Evolutionary conservation across 2,329 filamentous ascomycete species (phyloP), one percentile per base, ranked within the genome.

Genomic region (Coccinonectria pachysandricola): DNA sequence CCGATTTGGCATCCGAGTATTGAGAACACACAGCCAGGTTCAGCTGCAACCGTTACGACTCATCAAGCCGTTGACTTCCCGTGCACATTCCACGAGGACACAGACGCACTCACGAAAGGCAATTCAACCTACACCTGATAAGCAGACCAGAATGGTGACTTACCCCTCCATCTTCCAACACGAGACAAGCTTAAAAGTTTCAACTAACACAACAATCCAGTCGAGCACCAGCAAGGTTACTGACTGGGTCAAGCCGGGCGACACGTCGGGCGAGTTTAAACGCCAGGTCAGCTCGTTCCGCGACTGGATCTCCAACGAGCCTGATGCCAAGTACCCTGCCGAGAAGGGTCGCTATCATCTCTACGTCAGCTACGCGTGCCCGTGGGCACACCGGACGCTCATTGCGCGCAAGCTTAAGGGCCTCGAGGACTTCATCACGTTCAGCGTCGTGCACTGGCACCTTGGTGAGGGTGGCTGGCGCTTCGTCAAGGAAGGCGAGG

Each of bases 331-430:
- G 53, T 95, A 86, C 43, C 81, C 85, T 5, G 71, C 85, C 1
- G 88, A 96, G 59, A 84, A 83, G 59, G 84, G 71, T 27, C 71
- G 91, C 30, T 98, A 98, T 54, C 91, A 98, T 59, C 74, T 98
- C 44, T 98, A 88, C 52, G 79, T 94, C 41, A 88, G 80, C 46
- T 94, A 93, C 57, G 87, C 87, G 6, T 95, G 87, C 56, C 87
- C 87, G 4, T 95, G 87, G 87, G 87, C 88, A 5, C 84, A 85
- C 49, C 78, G 91, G 21, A 79, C 85, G 0, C 65, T 96, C 39
- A 94, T 96, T 42, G 80, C 82, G 3, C 72, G 88, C 32, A 79
- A 85, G 53, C 69, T 98, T 46, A 98, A 96, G 63, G 91, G 88
- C 0, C 68, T 98, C 1, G 82, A 96, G 45, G 79, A 92, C 30